These are phyloP conservation scores for Chaetomiaceae sp. DNA, from an alignment of 2,329 filamentous ascomycete species.

Conservation along the genomic window DNA sequence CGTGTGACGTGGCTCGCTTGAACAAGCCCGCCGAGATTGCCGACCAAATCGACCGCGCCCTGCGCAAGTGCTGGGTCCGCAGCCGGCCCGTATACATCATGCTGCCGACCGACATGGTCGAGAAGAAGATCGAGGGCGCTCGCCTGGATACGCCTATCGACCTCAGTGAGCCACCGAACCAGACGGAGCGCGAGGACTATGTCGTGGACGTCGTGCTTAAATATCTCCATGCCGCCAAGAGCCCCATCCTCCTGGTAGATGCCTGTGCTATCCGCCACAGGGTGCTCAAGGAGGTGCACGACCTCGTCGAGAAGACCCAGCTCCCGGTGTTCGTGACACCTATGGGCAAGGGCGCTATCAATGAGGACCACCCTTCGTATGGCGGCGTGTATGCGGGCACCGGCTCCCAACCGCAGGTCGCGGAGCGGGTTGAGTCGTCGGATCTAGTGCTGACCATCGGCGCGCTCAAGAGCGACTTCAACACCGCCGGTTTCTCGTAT, in stretches of 20 bases:
- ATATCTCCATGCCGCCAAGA: slow-evolving; percentile 66
- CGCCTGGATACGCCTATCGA: slow-evolving; percentile 67
- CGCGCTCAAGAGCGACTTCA: slow-evolving; percentile 64
- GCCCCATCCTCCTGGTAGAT: slow-evolving; percentile 75
- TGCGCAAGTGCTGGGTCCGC: slow-evolving; percentile 67
- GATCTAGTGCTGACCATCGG: slow-evolving; percentile 70
- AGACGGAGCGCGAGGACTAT: slow-evolving; percentile 68
- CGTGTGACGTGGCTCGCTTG: slow-evolving; percentile 66
- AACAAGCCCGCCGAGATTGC: slow-evolving; percentile 66
- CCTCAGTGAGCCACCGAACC: slow-evolving; percentile 58
- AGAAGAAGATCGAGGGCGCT: slow-evolving; percentile 69
- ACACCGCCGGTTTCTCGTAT: slow-evolving; percentile 79
- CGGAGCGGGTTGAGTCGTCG: slow-evolving; percentile 59
- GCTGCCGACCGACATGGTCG: slow-evolving; percentile 75
- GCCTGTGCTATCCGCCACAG: slow-evolving; percentile 76
- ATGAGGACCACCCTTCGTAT: slow-evolving; percentile 70
- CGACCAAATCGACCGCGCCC: slow-evolving; percentile 69
- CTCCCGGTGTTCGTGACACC: slow-evolving; percentile 83
- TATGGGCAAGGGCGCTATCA: slow-evolving; percentile 81
- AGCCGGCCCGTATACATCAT: slow-evolving; percentile 80
- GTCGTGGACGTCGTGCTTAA: slow-evolving; percentile 76
- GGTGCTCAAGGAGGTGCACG: slow-evolving; percentile 66
- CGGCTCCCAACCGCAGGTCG: slow-evolving; percentile 62
- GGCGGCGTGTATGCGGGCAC: slow-evolving; percentile 82
- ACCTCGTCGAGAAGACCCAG: slow-evolving; percentile 65